Evolutionary conservation across 2,329 filamentous ascomycete genomes (phyloP), one percentile per base, ranked within the genome.

Genomic region (Tolypocladium ophioglossoides): DNA sequence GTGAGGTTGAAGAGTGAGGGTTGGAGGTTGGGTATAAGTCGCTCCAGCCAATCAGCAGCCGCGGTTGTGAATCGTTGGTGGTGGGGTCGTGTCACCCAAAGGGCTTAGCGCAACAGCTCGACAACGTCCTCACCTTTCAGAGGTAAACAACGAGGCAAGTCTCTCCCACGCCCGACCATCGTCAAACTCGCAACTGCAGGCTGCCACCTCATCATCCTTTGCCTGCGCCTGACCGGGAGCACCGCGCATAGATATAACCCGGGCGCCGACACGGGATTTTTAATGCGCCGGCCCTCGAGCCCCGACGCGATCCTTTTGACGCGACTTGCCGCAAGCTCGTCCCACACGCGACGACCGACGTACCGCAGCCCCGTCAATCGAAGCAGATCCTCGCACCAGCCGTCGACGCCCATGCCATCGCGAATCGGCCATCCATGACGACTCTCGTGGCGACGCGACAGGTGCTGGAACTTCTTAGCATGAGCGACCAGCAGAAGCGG

Each of bases 381-480:
- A 32, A 14, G 16, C 24, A 47, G 27, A 32, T 32, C 12, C 30
- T 27, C 51, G 30, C 40, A 44, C 39, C n/a, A 20, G 39, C 39
- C 52, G 20, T 30, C 20, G n/a, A 22, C 48, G 39, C 22, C 47
- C 51, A 56, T 59, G 57, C 40, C 37, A 38, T 41, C 61, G 61
- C 55, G 52, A 64, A 60, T 59, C 59, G 67, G 73, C 74, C 77
- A 79, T 84, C 80, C 80, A 86, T 86, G 83, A 85, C 83, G 82
- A 85, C 83, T 70, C 75, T 85, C 72, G 75, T 85, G 70, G 78
- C 77, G 71, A 78, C 78, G 67, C 80, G 80, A 68, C 77, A 78
- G 72, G 79, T 81, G 74, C 74, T 85, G 72, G 76, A 84, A 80
- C 74, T 80, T 69, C 74, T 84, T 77, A 86, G 80, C 77, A 86